A percentile compares a stretch with the other conserved stretches of the same genome.
phyloP scores from a whole-genome alignment of 139 green algal genomes.

The Monoraphidium neglectum region DNA sequence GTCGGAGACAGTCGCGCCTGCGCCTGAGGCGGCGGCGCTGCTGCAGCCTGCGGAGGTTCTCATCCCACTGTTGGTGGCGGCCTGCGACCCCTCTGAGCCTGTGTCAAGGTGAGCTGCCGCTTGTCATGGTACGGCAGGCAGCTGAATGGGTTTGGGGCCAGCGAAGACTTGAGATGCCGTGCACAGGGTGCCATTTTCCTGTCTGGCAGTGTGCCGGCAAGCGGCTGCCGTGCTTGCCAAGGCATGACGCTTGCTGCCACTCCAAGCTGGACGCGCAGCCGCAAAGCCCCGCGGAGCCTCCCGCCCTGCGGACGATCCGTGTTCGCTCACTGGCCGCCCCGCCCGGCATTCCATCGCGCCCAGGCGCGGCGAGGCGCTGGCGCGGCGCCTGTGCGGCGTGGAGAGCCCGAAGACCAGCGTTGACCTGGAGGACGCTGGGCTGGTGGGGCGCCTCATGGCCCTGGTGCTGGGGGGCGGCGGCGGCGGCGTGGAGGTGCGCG shows the following conservation, averaged over 20 bases:
- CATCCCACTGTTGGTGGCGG: constrained; percentile 61
- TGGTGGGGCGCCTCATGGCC: constrained; percentile 56
- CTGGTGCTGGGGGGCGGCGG: constrained; percentile 67
- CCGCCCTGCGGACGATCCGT: no score
- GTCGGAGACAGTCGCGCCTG: neutral
- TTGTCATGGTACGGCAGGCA: no score
- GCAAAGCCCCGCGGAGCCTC: no score
- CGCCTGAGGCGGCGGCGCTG: neutral
- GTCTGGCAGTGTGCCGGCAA: neutral
- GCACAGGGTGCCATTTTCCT: neutral
- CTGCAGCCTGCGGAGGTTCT: constrained; percentile 50
- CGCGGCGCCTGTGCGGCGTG: constrained; percentile 55
- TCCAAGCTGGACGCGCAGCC: no score
- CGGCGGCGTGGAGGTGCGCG: no score
- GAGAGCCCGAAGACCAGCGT: constrained; percentile 52
- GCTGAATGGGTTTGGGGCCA: no score
- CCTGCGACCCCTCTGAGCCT: constrained; percentile 61
- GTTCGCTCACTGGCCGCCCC: no score
- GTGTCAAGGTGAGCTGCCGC: constrained; percentile 48
- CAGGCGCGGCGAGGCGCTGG: constrained; percentile 77
- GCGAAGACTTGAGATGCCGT: neutral
- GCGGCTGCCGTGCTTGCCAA: no score
- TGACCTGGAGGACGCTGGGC: constrained; percentile 62
- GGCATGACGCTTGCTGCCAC: no score
- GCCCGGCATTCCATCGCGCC: no score